phyloP scores from a whole-genome alignment of 345 rosid species.

The Acer campestre region DNA sequence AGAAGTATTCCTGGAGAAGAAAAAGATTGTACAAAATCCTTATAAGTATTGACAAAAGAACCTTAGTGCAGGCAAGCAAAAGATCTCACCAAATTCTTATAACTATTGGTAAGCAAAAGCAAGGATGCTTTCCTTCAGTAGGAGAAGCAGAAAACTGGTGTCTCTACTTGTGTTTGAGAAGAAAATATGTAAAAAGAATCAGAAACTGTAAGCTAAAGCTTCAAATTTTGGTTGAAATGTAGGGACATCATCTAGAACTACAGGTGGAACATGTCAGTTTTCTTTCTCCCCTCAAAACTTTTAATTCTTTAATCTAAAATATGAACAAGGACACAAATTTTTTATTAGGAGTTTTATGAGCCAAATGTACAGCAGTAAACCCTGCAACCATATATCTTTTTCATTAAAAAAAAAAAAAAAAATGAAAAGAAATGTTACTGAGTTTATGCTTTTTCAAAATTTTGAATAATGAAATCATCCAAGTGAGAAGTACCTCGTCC shows the following conservation, averaged over 20 bases:
- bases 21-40: background rate
- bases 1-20: conserved; percentile 55
- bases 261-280: background rate
- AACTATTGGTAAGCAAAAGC: background rate
- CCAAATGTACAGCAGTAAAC: background rate
- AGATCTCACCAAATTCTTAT: background rate
- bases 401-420: background rate
- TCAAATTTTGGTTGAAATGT: background rate
- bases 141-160: background rate
- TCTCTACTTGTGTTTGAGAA: background rate
- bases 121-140: background rate
- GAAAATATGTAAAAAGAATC: background rate
- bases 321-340: background rate
- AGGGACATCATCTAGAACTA: background rate
- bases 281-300: background rate
- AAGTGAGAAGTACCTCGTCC: conserved; percentile 61
- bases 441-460: background rate
- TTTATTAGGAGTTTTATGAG: background rate
- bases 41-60: background rate
- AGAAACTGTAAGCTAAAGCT: background rate
- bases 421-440: background rate
- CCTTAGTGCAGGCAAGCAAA: background rate
- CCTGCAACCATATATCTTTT: background rate
- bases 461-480: background rate
- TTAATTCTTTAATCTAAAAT: background rate